These are phyloP conservation scores for Tetrahymena thermophila DNA, from an alignment of 73 alveolate species.

Conservation along the genomic window DNA sequence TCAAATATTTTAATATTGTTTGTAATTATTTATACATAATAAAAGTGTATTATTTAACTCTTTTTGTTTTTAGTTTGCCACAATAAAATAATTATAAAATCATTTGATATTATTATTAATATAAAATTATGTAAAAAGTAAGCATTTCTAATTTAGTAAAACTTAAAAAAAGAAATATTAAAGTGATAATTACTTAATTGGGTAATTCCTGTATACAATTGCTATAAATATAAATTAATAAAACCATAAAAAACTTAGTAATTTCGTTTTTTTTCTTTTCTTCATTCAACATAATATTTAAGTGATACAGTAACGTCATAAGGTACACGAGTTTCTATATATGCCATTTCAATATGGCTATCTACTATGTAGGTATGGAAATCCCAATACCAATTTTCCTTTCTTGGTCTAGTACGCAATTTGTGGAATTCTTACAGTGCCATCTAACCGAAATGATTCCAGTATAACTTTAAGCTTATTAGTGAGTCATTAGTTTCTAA, in stretches of 20 bases:
- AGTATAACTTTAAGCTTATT: conserved; percentile 65
- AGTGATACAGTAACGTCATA: conserved; percentile 61
- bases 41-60: neutral
- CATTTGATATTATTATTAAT: too few relatives aligned
- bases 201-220: neutral
- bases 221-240: neutral
- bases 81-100: neutral
- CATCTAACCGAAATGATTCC: conserved; percentile 75
- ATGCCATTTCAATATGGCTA: conserved; percentile 82
- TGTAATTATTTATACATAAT: too few relatives aligned
- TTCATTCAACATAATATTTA: conserved; percentile 24
- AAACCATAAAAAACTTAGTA: neutral
- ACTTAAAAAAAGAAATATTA: too few relatives aligned
- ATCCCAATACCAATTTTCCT: conserved; percentile 69
- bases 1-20: neutral
- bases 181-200: too few relatives aligned
- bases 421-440: conserved; percentile 64
- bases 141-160: too few relatives aligned
- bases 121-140: too few relatives aligned
- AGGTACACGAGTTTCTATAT: conserved; percentile 73
- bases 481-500: conserved; percentile 62
- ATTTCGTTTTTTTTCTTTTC: neutral
- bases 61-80: neutral
- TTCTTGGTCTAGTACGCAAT: conserved; percentile 57
- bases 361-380: conserved; percentile 77